Conservation (phyloP, 129 eudicot species). For the Smallanthus sonchifolius region DNA sequence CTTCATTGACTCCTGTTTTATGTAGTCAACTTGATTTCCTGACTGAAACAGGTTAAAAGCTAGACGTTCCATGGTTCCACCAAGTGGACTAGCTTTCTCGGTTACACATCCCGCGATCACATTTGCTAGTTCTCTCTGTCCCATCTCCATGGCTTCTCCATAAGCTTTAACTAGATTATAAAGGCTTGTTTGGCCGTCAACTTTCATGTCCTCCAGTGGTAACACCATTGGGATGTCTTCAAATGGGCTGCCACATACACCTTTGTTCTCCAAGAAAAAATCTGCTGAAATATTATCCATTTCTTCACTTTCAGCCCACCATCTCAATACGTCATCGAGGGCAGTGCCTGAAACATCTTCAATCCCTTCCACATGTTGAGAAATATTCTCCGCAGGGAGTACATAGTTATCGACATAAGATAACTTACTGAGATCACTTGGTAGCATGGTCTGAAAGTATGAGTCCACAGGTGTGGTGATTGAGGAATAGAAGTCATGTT, state of each 20-base stretch:
- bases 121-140: slow-evolving; percentile 36
- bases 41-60: slow-evolving; percentile 36
- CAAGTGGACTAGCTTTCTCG: slow-evolving; percentile 44
- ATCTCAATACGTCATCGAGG: slow-evolving; percentile 32
- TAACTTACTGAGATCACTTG: neutral
- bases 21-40: slow-evolving; percentile 37
- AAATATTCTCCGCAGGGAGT: slow-evolving; percentile 17
- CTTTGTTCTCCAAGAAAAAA: neutral
- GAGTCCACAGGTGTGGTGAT: slow-evolving; percentile 38
- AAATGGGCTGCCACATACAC: slow-evolving; percentile 17
- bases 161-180: slow-evolving; percentile 47
- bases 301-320: slow-evolving; percentile 40
- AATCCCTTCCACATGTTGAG: slow-evolving; percentile 17
- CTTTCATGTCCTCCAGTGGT: slow-evolving; percentile 28
- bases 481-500: slow-evolving; percentile 27
- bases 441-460: slow-evolving; percentile 19
- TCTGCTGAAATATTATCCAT: slow-evolving; percentile 2
- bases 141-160: slow-evolving; percentile 63
- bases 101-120: slow-evolving; percentile 36
- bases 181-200: slow-evolving; percentile 34
- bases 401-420: slow-evolving; percentile 17
- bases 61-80: slow-evolving; percentile 49
- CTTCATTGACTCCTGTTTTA: slow-evolving; percentile 44
- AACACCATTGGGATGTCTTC: slow-evolving; percentile 6
- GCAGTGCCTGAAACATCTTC: slow-evolving; percentile 17